These are phyloP conservation scores for Amborella trichopoda DNA, from an alignment of 164 flowering plant species.

Conservation along the genomic window DNA sequence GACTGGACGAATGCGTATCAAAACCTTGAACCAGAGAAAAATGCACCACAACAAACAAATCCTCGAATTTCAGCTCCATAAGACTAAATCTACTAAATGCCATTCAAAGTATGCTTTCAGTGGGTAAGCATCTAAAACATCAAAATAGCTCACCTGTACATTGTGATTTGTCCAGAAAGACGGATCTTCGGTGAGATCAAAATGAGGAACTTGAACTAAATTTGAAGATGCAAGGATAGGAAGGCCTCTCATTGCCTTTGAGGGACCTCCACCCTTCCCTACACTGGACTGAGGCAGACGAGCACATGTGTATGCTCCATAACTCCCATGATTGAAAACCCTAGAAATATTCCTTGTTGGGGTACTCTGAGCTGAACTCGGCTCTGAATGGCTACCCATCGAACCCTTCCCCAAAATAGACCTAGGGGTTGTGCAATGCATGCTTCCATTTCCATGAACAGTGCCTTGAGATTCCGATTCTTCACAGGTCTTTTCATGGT, in stretches of 20 bases:
- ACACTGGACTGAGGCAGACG: constrained; percentile 19
- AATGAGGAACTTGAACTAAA: constrained; percentile 35
- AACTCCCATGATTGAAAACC: constrained; percentile 17
- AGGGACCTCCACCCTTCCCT: constrained; percentile 21
- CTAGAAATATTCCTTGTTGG: constrained; percentile 29
- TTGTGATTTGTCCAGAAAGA: constrained; percentile 76
- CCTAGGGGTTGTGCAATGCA: no score
- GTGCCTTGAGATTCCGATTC: no score
- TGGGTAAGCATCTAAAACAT: not conserved
- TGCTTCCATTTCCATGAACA: no score
- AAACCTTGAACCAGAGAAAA: no score
- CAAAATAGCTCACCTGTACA: constrained; percentile 54
- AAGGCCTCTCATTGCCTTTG: constrained; percentile 25
- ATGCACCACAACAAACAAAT: no score
- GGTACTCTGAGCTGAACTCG: constrained; percentile 45
- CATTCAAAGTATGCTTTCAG: no score
- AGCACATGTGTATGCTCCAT: constrained; percentile 13
- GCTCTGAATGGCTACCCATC: constrained; percentile 35
- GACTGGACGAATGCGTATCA: constrained; percentile 68
- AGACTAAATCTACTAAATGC: no score
- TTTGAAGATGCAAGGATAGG: constrained; percentile 6
- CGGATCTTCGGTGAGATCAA: constrained; percentile 58
- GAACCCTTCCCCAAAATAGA: constrained; percentile 22
- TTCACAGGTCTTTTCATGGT: no score
- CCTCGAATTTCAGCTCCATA: no score